Base-by-base conservation (phyloP, 2,329 filamentous ascomycete genomes). In the Xylaria polymorpha region DNA sequence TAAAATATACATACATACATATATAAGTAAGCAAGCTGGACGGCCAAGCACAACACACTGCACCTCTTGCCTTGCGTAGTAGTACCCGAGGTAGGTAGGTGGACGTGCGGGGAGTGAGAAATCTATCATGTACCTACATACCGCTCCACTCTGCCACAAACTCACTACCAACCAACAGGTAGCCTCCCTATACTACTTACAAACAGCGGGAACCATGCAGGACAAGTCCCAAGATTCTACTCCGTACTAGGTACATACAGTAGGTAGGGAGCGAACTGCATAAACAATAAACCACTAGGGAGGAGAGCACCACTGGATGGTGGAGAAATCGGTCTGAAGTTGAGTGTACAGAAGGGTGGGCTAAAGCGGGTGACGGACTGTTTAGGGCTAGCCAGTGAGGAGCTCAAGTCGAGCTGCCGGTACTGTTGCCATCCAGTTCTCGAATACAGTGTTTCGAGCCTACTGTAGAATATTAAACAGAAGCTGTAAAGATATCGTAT, bases 21-120 rank as follows among this genome's bases (percentile, higher is more conserved):
- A 29, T 2, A 4, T 29, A 29, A 29, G 25, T 29, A 4, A 29
- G 25, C 4, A 9, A 46, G 18, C 43, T 10, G 4, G 43, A 46
- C 12, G 12, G 43, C 43, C 18, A 22, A n/a, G n/a, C 43, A 7
- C n/a, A 46, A 20, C 9, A 39, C 43, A 20, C n/a, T 44, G 41
- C 43, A 46, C 18, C 43, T 46, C 18, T 46, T 51, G 12, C 4
- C 48, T 25, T 29, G 48, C 48, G 29, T 6, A 50, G 46, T 44
- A n/a, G 41, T 8, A 41, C 12, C 10, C 3, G 12, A 12, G 3
- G 37, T 41, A 39, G 4, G 37, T 41, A 20, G 43, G 46, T 15
- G 9, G 63, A 55, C n/a, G 44, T 61, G 66, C 66, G 61, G 61
- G 61, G 66, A 51, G 43, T 22, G 50, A 37, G 57, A 43, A 18